Evolutionary conservation across 2,329 filamentous ascomycete species (phyloP).

Genomic region (Fusarium agapanthi): DNA sequence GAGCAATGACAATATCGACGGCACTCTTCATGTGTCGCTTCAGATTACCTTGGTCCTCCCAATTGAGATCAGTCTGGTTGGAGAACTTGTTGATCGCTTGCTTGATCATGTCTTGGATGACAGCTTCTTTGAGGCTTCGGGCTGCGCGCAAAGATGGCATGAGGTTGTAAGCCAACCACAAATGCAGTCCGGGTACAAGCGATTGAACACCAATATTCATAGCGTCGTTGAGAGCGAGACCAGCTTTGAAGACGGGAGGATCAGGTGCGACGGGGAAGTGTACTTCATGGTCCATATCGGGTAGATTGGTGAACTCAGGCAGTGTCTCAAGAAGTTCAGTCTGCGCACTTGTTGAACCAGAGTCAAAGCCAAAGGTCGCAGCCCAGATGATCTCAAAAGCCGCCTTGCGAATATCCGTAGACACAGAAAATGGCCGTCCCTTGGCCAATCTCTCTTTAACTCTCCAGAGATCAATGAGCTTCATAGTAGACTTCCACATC

Average conservation of each 20-base stretch:
- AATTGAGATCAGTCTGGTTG: background rate
- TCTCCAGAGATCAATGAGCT: background rate
- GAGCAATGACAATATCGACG: background rate
- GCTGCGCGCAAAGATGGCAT: background rate
- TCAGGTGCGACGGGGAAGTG: background rate
- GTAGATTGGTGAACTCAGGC: background rate
- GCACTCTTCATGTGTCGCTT: background rate
- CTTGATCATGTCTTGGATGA: background rate
- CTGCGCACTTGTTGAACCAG: background rate
- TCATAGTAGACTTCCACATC: background rate
- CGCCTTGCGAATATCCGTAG: background rate
- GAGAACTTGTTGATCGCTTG: background rate
- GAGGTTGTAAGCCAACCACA: background rate
- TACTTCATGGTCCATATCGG: background rate
- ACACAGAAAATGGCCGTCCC: background rate
- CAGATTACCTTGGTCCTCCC: background rate
- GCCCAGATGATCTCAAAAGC: slow-evolving; percentile 1
- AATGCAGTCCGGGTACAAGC: background rate
- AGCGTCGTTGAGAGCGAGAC: background rate
- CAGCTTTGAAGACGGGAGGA: background rate
- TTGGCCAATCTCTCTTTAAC: background rate
- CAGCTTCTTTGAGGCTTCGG: background rate
- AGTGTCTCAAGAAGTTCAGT: background rate
- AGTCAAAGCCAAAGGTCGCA: background rate
- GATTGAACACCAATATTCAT: background rate